Base-by-base conservation (phyloP, 2,329 filamentous ascomycete genomes). In the Fusarium citri region DNA sequence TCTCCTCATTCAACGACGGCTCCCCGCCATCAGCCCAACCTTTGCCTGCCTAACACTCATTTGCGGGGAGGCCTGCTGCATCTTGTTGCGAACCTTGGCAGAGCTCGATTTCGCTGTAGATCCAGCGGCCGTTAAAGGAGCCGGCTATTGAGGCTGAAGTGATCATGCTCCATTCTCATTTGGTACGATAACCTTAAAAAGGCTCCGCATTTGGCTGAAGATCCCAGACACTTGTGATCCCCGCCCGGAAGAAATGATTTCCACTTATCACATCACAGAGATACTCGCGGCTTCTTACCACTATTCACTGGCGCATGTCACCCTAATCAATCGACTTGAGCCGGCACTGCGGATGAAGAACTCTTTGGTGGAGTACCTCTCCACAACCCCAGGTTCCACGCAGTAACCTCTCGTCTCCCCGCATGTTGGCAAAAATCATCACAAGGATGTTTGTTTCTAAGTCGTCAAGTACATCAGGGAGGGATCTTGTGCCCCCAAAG, bases 311-410 rank as follows among this genome's bases (percentile, higher is more conserved):
- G 50, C 42, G 20, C 28, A 45, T 41, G 28, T 55, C 58, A 55
- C 34, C 42, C 49, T 48, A 34, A 48, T 53, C 51, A 49, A 42
- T 56, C 43, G 34, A 50, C 45, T 55, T 49, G 25, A 66, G 49
- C 54, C 53, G 45, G 53, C 18, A 42, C 42, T 49, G 53, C 55
- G 43, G 57, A 54, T 55, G 49, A 41, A 62, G 47, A 66, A 50
- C 59, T 57, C 59, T 57, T 62, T 48, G 49, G 70, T 74, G 72
- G 72, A 65, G 63, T 61, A 60, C 53, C 61, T 72, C 66, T 57
- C 69, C 66, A 69, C 64, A 71, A 64, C 71, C 71, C 66, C 68
- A 71, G 65, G 67, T 69, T 68, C 62, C 57, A 59, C 61, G 56
- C 59, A 61, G 66, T 56, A 73, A 34, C 68, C 62, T 47, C 59